phyloP scores from a whole-genome alignment of 768 basidiomycete species.

The Nevesoporus exiguus region DNA sequence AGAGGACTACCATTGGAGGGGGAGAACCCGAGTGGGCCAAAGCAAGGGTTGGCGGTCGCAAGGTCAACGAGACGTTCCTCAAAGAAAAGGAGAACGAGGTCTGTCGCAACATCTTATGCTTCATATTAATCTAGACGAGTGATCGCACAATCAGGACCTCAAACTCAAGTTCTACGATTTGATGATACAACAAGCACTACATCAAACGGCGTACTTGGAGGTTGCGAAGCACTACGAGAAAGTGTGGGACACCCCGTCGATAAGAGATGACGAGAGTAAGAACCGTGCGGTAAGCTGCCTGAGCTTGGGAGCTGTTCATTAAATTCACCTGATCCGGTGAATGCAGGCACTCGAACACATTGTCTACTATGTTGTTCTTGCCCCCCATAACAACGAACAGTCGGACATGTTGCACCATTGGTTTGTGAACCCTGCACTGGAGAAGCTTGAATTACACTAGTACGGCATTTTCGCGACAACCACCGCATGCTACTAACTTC shows the following conservation, averaged over 20 bases:
- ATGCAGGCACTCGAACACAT: conserved; percentile 88
- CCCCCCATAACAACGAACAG: conserved; percentile 95
- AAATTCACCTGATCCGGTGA: conserved; percentile 2
- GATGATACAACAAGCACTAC: conserved; percentile 93
- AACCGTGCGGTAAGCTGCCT: conserved; percentile 54
- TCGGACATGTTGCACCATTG: conserved; percentile 94
- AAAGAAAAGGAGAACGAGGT: conserved; percentile 89
- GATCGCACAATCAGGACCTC: conserved; percentile 60
- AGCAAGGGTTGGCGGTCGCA: conserved; percentile 86
- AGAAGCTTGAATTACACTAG: conserved; percentile 83
- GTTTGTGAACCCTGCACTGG: conserved; percentile 70
- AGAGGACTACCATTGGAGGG: conserved; percentile 57
- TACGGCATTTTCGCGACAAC: conserved; percentile 36
- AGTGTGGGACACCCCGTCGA: conserved; percentile 94
- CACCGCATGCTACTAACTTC: conserved; percentile 11
- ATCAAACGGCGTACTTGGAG: conserved; percentile 82
- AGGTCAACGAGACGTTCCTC: conserved; percentile 91
- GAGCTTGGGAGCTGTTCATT: neutral
- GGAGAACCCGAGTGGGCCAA: conserved; percentile 93
- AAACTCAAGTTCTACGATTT: conserved; percentile 95
- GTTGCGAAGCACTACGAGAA: conserved; percentile 94
- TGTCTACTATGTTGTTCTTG: conserved; percentile 89
- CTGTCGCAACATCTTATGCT: conserved; percentile 16
- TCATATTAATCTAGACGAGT: neutral
- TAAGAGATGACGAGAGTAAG: conserved; percentile 80